A percentile compares a stretch with the other conserved stretches of the same genome.
Conservation (phyloP, 306 rosid species). For the Ormosia semicastrata region DNA sequence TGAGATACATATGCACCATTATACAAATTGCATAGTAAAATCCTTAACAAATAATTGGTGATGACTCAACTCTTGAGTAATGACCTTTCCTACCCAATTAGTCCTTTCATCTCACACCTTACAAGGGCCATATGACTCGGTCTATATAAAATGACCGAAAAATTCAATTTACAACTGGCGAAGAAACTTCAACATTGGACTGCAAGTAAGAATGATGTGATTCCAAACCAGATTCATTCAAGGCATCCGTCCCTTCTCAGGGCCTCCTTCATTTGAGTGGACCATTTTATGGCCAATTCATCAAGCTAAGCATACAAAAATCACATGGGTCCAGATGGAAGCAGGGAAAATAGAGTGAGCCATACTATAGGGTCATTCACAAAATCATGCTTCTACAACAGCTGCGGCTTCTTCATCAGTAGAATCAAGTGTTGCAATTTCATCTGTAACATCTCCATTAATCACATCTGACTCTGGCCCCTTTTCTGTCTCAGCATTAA, state of each 20-base stretch:
- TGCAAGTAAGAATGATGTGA: constrained; percentile 20
- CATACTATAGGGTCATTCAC: background rate
- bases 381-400: constrained; percentile 53
- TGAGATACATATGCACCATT: constrained; percentile 19
- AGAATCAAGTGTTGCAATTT: constrained; percentile 52
- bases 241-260: background rate
- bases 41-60: constrained; percentile 8
- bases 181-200: background rate
- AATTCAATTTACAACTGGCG: constrained; percentile 23
- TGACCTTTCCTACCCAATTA: constrained; percentile 19
- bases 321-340: background rate
- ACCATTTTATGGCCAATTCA: constrained; percentile 13
- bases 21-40: constrained; percentile 26
- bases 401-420: constrained; percentile 60
- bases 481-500: constrained; percentile 32
- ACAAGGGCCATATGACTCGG: constrained; percentile 17
- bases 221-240: constrained; percentile 13
- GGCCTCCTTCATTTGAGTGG: background rate
- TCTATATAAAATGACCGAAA: constrained; percentile 35
- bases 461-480: constrained; percentile 32
- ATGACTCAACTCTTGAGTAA: constrained; percentile 6
- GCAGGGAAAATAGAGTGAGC: constrained; percentile 2
- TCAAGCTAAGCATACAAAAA: constrained; percentile 15
- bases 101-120: constrained; percentile 23
- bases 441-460: constrained; percentile 41